phyloP scores from a whole-genome alignment of 805 yeast species.

The Metschnikowia shivogae region DNA sequence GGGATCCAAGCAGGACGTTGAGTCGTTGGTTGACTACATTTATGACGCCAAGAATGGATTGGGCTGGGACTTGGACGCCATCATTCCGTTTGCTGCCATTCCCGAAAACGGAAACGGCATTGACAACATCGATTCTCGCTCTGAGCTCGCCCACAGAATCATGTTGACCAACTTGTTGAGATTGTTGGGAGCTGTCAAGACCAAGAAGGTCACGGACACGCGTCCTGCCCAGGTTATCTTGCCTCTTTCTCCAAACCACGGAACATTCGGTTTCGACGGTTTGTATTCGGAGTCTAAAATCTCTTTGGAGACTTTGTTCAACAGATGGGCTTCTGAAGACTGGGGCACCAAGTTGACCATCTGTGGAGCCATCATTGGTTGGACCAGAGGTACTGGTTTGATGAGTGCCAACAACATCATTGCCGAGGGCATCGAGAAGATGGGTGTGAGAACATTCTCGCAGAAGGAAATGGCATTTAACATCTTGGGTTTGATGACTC shows the following conservation, averaged over 20 bases:
- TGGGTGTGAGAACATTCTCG: slow-evolving; percentile 96
- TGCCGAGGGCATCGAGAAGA: slow-evolving; percentile 94
- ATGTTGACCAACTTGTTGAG: slow-evolving; percentile 96
- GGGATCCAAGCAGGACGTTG: slow-evolving; percentile 92
- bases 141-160: slow-evolving; percentile 97
- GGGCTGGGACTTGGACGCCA: slow-evolving; percentile 96
- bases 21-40: slow-evolving; percentile 77
- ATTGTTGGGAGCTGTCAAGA: slow-evolving; percentile 84
- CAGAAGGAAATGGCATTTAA: slow-evolving; percentile 99
- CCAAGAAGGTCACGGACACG: slow-evolving; percentile 80
- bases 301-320: slow-evolving; percentile 91
- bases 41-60: slow-evolving; percentile 88
- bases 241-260: slow-evolving; percentile 98
- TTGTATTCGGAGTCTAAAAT: slow-evolving; percentile 96
- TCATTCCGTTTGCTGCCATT: slow-evolving; percentile 97
- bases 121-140: slow-evolving; percentile 87
- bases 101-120: slow-evolving; percentile 98
- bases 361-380: slow-evolving; percentile 98
- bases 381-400: slow-evolving; percentile 99
- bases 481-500: slow-evolving; percentile 88
- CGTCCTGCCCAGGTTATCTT: slow-evolving; percentile 97
- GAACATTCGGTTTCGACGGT: slow-evolving; percentile 98
- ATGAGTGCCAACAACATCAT: slow-evolving; percentile 96
- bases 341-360: slow-evolving; percentile 93
- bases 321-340: slow-evolving; percentile 98